Evolutionary conservation across 805 yeast species (phyloP).

Genomic region (Saturnispora galanensis): DNA sequence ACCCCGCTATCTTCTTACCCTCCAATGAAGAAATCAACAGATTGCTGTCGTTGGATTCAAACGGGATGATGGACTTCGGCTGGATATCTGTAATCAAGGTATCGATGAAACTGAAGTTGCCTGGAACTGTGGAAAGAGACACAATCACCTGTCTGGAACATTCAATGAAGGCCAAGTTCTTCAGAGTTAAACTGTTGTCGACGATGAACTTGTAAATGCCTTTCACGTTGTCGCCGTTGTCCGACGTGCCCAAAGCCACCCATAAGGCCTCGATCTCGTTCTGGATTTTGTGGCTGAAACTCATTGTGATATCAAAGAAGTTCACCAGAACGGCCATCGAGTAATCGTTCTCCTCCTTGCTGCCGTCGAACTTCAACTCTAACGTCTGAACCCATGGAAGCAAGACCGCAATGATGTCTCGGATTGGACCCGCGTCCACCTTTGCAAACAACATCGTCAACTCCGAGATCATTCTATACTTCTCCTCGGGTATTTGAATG

Average conservation of each 20-base stretch:
- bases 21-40: constrained; percentile 12
- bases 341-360: constrained; percentile 23
- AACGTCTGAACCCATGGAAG: constrained; percentile 91
- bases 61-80: constrained; percentile 85
- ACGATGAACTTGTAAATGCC: constrained; percentile 64
- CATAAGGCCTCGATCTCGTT: constrained; percentile 90
- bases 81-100: constrained; percentile 59
- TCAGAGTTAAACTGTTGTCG: constrained; percentile 54
- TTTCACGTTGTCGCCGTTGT: constrained; percentile 52
- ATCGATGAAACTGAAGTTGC: constrained; percentile 46
- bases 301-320: constrained; percentile 74
- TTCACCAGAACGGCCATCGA: constrained; percentile 68
- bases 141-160: constrained; percentile 74
- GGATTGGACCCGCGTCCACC: constrained; percentile 48
- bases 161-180: constrained; percentile 67
- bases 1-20: constrained; percentile 15
- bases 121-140: constrained; percentile 50
- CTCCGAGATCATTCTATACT: constrained; percentile 57
- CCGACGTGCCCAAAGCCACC: constrained; percentile 83
- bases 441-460: constrained; percentile 59
- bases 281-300: constrained; percentile 62
- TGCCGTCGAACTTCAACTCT: constrained; percentile 37
- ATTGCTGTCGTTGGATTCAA: constrained; percentile 13
- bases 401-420: constrained; percentile 70
- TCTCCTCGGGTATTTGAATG: constrained; percentile 44